A percentile compares a stretch with the other conserved stretches of the same genome.
Evolutionary conservation across 805 yeast species (phyloP).

Genomic region (Hyphopichia homilentoma): DNA sequence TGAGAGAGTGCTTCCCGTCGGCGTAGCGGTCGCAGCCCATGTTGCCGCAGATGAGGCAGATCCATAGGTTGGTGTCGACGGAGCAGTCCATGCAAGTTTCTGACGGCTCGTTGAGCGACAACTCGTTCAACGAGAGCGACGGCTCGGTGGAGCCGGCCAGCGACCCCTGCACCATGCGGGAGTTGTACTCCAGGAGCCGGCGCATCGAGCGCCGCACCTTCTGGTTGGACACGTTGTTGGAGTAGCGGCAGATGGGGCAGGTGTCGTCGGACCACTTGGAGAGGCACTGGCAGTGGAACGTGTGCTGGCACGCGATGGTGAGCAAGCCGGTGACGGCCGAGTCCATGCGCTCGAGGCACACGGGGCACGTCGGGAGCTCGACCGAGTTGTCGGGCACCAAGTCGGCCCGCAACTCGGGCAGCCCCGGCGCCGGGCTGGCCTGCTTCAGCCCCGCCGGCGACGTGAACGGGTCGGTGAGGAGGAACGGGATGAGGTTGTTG

Average conservation of each 20-base stretch:
- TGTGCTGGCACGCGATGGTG: constrained; percentile 90
- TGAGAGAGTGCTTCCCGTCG: constrained; percentile 78
- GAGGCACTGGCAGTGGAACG: constrained; percentile 85
- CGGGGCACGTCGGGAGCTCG: constrained; percentile 91
- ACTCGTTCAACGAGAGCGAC: too few relatives aligned
- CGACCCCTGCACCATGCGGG: constrained; percentile 2
- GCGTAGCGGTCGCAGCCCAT: constrained; percentile 87
- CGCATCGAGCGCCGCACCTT: constrained; percentile 30
- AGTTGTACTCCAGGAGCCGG: constrained; percentile 27
- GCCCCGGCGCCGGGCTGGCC: constrained; percentile 3
- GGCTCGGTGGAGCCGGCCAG: not conserved
- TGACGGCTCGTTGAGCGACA: constrained; percentile 1
- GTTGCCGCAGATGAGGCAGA: constrained; percentile 85
- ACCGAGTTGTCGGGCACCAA: constrained; percentile 11
- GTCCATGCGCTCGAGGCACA: constrained; percentile 86
- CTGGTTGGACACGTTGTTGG: constrained; percentile 43
- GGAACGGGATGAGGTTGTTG: constrained; percentile 49
- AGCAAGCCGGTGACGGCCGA: constrained; percentile 72
- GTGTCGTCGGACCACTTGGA: constrained; percentile 87
- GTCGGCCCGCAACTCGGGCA: not conserved
- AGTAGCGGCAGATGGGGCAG: constrained; percentile 87
- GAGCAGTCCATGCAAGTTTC: constrained; percentile 55
- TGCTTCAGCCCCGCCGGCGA: constrained; percentile 8
- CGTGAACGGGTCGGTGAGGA: constrained; percentile 73
- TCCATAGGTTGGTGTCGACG: constrained; percentile 68